Percentiles rank a stretch among this genome's conserved stretches.
These are phyloP conservation scores for Chaetomidium leptoderma DNA, from an alignment of 495 filamentous ascomycete genomes.

Conservation along the genomic window DNA sequence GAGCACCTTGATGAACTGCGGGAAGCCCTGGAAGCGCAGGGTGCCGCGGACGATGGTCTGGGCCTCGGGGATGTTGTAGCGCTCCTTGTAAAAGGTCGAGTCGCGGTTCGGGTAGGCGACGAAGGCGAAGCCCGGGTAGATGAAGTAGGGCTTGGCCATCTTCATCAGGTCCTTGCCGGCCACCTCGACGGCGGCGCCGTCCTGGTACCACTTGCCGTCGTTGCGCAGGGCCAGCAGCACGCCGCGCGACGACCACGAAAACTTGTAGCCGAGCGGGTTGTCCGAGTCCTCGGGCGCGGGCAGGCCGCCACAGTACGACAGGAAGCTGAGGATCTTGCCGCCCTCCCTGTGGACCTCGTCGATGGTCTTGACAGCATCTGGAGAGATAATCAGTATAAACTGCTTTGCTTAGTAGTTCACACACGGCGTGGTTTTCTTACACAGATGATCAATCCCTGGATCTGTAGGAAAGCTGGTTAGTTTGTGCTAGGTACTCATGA, in stretches of 20 bases:
- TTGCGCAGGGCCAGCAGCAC: slow-evolving; percentile 84
- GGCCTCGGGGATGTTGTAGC: slow-evolving; percentile 87
- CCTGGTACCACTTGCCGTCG: slow-evolving; percentile 75
- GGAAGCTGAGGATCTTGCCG: slow-evolving; percentile 79
- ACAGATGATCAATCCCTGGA: slow-evolving; percentile 64
- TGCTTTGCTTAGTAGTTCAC: too few species aligned
- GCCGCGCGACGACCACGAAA: slow-evolving; percentile 77
- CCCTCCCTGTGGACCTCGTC: slow-evolving; percentile 74
- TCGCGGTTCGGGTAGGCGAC: slow-evolving; percentile 94
- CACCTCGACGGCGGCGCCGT: slow-evolving; percentile 66
- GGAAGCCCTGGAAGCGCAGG: slow-evolving; percentile 80
- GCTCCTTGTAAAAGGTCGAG: slow-evolving; percentile 77
- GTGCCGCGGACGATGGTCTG: slow-evolving; percentile 68
- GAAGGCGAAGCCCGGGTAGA: slow-evolving; percentile 83
- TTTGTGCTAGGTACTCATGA: too few species aligned
- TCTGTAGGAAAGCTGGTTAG: too few species aligned
- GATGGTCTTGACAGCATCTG: slow-evolving; percentile 89
- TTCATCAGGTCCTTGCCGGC: slow-evolving; percentile 69
- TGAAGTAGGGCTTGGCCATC: slow-evolving; percentile 82
- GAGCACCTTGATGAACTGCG: slow-evolving; percentile 79
- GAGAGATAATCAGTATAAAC: too few species aligned
- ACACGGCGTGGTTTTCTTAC: too few species aligned
- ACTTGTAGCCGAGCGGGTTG: slow-evolving; percentile 96
- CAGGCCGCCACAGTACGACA: slow-evolving; percentile 81
- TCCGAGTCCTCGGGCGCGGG: slow-evolving; percentile 67